Conservation (phyloP, 768 basidiomycete genomes). For the Tylopilus sp. region DNA sequence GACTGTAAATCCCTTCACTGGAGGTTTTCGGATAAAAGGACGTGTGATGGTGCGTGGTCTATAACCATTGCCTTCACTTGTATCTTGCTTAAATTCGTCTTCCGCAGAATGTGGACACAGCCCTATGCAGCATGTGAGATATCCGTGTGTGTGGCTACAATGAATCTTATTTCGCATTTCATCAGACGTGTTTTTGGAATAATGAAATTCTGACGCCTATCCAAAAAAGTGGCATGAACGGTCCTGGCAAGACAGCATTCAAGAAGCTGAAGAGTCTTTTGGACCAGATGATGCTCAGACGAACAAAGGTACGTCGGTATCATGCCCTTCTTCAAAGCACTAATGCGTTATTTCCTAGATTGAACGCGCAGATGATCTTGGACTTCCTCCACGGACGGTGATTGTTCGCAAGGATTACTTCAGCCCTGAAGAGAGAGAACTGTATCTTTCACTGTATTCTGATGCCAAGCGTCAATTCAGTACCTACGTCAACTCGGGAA, state of each 20-base stretch:
- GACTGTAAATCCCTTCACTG: constrained; percentile 95
- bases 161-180: constrained; percentile 5
- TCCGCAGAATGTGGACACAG: constrained; percentile 75
- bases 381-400: constrained; percentile 89
- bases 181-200: constrained; percentile 93
- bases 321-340: not conserved
- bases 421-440: constrained; percentile 94
- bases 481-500: constrained; percentile 89
- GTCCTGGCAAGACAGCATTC: constrained; percentile 79
- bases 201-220: constrained; percentile 96
- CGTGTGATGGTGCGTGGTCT: constrained; percentile 68
- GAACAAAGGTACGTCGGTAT: constrained; percentile 60
- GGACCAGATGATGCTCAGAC: constrained; percentile 93
- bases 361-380: constrained; percentile 94
- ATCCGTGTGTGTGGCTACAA: not conserved
- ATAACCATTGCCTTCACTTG: not conserved
- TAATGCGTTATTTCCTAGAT: constrained; percentile 43
- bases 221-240: constrained; percentile 82
- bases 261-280: constrained; percentile 88
- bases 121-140: constrained; percentile 74
- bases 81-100: not conserved
- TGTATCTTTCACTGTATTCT: constrained; percentile 87
- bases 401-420: constrained; percentile 88
- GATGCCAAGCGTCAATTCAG: constrained; percentile 90
- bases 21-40: constrained; percentile 79